Base-by-base conservation (phyloP, 208 protist species). In the Spironucleus salmonicida region DNA sequence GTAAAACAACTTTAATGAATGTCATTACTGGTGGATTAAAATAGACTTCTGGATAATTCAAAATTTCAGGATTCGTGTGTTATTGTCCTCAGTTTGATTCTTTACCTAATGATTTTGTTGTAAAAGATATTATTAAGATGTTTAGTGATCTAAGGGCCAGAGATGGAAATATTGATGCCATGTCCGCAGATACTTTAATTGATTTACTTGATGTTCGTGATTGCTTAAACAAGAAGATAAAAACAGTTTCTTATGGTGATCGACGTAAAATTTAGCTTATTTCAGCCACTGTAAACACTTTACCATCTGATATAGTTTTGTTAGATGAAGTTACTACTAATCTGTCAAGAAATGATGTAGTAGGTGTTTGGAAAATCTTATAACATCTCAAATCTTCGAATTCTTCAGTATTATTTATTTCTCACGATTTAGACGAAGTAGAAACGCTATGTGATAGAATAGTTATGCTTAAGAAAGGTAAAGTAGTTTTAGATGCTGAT, bases 381-480 rank as follows among this genome's bases (percentile, higher is more conserved):
- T 30, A 39, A 39, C 15, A 30, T 13, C 26, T 67, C 29, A 15
- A 67, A 30, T 39, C 19, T 23, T 39, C 15, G 30, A 67, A 67
- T 67, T 39, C 35, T 30, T 39, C 26, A 15, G 61, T 67, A 38
- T 39, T 67, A 15, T 30, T 67, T 67, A 67, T 67, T 67, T 67
- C 61, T 30, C 61, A 67, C 34, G 61, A 67, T 67, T 30, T 67
- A 23, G 61, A 67, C 61, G 61, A 67, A 30, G 61, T 30, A n/a
- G 61, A 67, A 30, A 67, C 35, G 61, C 61, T 67, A n/a, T n/a
- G n/a, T n/a, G n/a, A n/a, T n/a, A n/a, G n/a, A n/a, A n/a, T n/a
- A n/a, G n/a, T n/a, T n/a, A n/a, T n/a, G n/a, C n/a, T n/a, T n/a
- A n/a, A n/a, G n/a, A n/a, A n/a, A n/a, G n/a, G n/a, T n/a, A n/a